These are phyloP conservation scores for Austropuccinia psidii DNA, from an alignment of 1,284 basidiomycete genomes.

Conservation along the genomic window DNA sequence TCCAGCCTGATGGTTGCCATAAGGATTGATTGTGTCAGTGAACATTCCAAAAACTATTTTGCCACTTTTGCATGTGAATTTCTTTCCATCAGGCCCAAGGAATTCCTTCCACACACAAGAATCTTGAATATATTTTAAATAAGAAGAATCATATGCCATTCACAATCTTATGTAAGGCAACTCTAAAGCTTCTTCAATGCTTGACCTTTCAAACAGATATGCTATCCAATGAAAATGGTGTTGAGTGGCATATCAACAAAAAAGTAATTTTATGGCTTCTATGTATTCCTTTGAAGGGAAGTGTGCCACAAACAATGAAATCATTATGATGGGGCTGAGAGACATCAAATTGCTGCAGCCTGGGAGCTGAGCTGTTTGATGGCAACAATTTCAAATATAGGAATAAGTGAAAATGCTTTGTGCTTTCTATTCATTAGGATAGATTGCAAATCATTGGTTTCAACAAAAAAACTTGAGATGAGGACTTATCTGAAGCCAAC, in stretches of 20 bases:
- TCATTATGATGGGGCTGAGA: too few species aligned
- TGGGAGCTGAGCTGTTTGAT: background rate
- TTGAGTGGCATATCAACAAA: constrained; percentile 7
- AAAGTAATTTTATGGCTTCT: background rate
- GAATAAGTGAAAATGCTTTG: background rate
- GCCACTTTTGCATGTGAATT: background rate
- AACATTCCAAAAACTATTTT: background rate
- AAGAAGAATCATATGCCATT: background rate
- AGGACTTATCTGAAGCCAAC: background rate
- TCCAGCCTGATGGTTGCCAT: background rate
- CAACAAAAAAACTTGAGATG: background rate
- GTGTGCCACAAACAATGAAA: background rate
- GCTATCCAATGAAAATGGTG: background rate
- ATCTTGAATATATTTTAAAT: background rate
- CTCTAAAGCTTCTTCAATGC: background rate
- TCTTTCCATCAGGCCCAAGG: background rate
- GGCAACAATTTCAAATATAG: background rate
- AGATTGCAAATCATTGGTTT: constrained; percentile 4
- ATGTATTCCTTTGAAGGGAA: background rate
- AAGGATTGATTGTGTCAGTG: background rate
- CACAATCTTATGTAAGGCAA: background rate
- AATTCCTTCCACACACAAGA: background rate
- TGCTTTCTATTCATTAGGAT: background rate
- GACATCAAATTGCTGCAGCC: background rate
- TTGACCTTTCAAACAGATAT: background rate